Base-by-base conservation (phyloP, 495 filamentous ascomycete genomes). In the Neurospora pannonica region DNA sequence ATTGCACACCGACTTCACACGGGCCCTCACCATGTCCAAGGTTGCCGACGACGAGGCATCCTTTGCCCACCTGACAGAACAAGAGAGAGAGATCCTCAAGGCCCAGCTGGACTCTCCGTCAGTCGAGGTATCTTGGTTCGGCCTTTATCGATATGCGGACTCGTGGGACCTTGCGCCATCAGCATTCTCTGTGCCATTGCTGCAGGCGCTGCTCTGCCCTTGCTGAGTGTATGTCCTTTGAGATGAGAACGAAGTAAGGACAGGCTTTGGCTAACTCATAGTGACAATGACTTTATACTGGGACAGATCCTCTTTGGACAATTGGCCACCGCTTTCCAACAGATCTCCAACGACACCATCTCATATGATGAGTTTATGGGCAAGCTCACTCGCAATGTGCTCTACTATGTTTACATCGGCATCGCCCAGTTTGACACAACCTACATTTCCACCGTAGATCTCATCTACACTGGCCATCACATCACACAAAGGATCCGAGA, bases 361-460 rank as follows among this genome's bases (percentile, higher is more conserved):
- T 19, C 40, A 43, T 43, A 43, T 3, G 5, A 43, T 43, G 40
- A 43, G 40, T 43, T 43, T 19, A 43, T 43, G 40, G 3, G 0
- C 5, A 11, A 43, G 17, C 40, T 43, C 5, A 43, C 40, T 43
- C 40, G 17, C 17, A 43, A 43, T 43, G 40, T 43, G 19, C 40
- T 43, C 40, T 43, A 19, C 17, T 43, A 71, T 34, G 15, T 34
- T 40, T 42, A 36, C 17, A 36, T 86, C 10, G 85, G 85, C 72
- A 79, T 87, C 69, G 85, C 74, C 2, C 83, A 84, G 38, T 84
- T 86, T 71, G 62, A 80, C 8, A 69, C 81, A n/a, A 79, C 79
- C 11, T 85, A 83, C 78, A 76, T 86, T 37, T 40, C 54, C n/a
- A 76, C 73, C n/a, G 46, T 74, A 28, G 72, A 71, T 15, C 79